These are phyloP conservation scores for Globisporangium abappressorium DNA, from an alignment of 352 stramenopile genomes.

Conservation along the genomic window DNA sequence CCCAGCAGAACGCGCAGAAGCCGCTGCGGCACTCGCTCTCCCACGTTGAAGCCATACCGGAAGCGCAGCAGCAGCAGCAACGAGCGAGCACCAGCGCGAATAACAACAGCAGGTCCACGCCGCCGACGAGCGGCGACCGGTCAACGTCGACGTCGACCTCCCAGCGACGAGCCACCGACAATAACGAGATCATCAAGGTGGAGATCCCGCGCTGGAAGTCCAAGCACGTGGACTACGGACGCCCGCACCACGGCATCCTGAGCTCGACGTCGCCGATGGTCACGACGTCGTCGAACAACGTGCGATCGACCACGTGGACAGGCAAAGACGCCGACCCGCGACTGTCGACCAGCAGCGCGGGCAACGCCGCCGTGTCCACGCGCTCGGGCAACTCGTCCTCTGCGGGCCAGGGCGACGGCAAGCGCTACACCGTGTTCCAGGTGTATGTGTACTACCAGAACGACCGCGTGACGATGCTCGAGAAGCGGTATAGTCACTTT, in stretches of 20 bases:
- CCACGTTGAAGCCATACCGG: slow-evolving; percentile 30
- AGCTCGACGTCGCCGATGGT: slow-evolving; percentile 36
- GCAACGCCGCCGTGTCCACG: slow-evolving; percentile 2
- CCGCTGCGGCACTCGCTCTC: slow-evolving; percentile 50
- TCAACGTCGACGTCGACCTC: slow-evolving; percentile 14
- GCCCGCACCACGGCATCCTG: slow-evolving; percentile 19
- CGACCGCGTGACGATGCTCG: slow-evolving; percentile 47
- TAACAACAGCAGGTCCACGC: background rate
- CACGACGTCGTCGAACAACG: slow-evolving; percentile 12
- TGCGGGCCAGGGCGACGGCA: slow-evolving; percentile 29
- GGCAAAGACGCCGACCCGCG: slow-evolving; percentile 39
- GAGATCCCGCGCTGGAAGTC: slow-evolving; percentile 74
- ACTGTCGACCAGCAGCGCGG: slow-evolving; percentile 7
- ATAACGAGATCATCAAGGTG: slow-evolving; percentile 71
- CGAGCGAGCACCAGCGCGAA: background rate
- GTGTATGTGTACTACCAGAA: slow-evolving; percentile 78
- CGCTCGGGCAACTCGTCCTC: slow-evolving; percentile 9
- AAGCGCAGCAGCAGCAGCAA: slow-evolving; percentile 4
- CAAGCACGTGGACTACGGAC: slow-evolving; percentile 42
- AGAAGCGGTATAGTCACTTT: slow-evolving; percentile 86
- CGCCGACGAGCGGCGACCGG: slow-evolving; percentile 1
- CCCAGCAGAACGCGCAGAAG: slow-evolving; percentile 27
- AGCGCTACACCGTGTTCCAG: slow-evolving; percentile 79
- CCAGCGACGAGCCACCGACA: slow-evolving; percentile 15
- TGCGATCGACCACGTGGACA: slow-evolving; percentile 48